phyloP scores from a whole-genome alignment of 2,329 filamentous ascomycete species.

The Cephalotrichum gorgonifer region DNA sequence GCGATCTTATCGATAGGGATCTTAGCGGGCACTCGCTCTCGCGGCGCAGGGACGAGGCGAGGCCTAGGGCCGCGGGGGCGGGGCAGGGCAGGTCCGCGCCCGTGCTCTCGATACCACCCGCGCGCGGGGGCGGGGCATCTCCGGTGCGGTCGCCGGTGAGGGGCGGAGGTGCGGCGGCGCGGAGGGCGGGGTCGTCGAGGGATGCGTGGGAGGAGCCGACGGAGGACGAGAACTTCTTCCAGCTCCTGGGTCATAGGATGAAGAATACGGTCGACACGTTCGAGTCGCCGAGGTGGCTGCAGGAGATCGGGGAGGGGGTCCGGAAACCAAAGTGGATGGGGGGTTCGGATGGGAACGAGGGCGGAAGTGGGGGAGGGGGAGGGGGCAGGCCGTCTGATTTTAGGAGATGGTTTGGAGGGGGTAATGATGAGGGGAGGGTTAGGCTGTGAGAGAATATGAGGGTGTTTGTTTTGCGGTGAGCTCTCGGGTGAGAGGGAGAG shows the following conservation, averaged over 20 bases:
- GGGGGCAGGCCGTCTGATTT: conserved; percentile 29
- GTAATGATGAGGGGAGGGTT: conserved; percentile 24
- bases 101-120: conserved; percentile 35
- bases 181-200: background rate
- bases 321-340: conserved; percentile 71
- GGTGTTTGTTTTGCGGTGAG: background rate
- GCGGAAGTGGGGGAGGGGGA: conserved; percentile 16
- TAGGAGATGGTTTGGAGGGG: conserved; percentile 48
- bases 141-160: conserved; percentile 18
- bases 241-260: conserved; percentile 72
- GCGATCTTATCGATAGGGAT: conserved; percentile 82
- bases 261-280: conserved; percentile 85
- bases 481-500: no score
- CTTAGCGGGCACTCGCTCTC: conserved; percentile 53
- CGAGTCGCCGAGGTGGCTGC: conserved; percentile 73
- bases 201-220: conserved; percentile 36
- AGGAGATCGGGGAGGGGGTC: conserved; percentile 57
- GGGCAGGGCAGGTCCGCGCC: conserved; percentile 26
- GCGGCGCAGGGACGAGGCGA: conserved; percentile 34
- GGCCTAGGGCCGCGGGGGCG: conserved; percentile 18
- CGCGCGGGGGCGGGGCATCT: conserved; percentile 16
- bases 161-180: conserved; percentile 14
- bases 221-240: conserved; percentile 74
- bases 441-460: background rate
- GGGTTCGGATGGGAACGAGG: conserved; percentile 34